Evolutionary conservation across 2,329 filamentous ascomycete species (phyloP), one percentile per base, ranked within the genome.

Genomic region (Hypomyces perniciosus): DNA sequence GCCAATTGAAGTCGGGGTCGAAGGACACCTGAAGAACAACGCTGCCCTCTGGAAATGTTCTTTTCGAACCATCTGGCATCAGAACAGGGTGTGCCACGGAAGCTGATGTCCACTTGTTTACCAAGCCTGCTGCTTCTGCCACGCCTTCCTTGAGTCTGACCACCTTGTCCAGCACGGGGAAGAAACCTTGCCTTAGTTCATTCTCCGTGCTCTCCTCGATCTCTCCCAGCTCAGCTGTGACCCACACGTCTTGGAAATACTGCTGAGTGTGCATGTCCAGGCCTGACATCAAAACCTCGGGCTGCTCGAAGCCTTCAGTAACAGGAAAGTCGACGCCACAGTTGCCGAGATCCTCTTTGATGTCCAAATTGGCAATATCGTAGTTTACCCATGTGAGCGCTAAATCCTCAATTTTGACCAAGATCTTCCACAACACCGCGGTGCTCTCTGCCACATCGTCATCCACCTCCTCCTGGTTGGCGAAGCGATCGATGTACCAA

Each of bases 401-500:
- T 27, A 62, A 49, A 8, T 42, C 51, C 5, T 60, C 57, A 4
- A 55, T 56, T 46, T 56, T 56, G 12, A 59, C 39, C 10, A 57
- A 53, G 12, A 61, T 60, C 37, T 59, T 46, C 57, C 56, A 55
- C 1, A 61, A 42, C n/a, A 61, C 59, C 2, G 39, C 28, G 4
- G 56, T 56, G 29, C 51, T 57, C 42, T 54, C 54, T 1, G 53
- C 59, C 6, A 42, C 30, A 2, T 38, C 53, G 4, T 51, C 38
- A 4, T 57, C 56, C 4, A 58, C 57, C 8, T 51, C 54, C 12
- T 56, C 51, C 4, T 56, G 42, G n/a, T 40, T 35, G 1, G 57
- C 57, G 40, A 61, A 61, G 1, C 28, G 20, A 3, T 52, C 51
- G 1, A 62, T 51, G 45, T 60, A 61, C 59, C 59, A 61, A 1